Percentiles rank a stretch among this genome's conserved stretches.
These are phyloP conservation scores for Asterionellopsis glacialis DNA, from an alignment of 108 stramenopile species.

Conservation along the genomic window DNA sequence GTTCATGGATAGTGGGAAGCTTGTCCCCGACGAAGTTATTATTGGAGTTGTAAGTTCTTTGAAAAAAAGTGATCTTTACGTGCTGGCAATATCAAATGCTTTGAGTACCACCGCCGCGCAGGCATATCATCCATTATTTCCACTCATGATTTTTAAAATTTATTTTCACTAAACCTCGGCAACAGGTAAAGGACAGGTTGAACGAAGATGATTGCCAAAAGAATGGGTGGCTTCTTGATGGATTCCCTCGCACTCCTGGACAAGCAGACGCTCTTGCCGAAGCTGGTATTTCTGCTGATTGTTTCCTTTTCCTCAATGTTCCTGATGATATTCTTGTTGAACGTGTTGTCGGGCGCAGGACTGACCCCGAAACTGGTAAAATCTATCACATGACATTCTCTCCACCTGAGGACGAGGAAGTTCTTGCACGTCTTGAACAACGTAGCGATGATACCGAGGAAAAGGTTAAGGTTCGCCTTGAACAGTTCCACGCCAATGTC, in stretches of 20 bases:
- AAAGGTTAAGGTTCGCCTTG: slow-evolving; percentile 79
- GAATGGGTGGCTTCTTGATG: slow-evolving; percentile 88
- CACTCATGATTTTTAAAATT: background rate
- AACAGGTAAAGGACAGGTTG: slow-evolving; percentile 67
- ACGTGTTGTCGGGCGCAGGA: slow-evolving; percentile 84
- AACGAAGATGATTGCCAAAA: slow-evolving; percentile 58
- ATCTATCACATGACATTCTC: slow-evolving; percentile 89
- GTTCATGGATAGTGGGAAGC: slow-evolving; percentile 77
- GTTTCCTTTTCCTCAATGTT: slow-evolving; percentile 84
- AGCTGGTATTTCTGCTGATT: slow-evolving; percentile 65
- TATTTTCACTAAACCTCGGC: background rate
- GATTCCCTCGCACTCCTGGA: slow-evolving; percentile 87
- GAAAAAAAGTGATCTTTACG: background rate
- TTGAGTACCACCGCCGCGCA: background rate
- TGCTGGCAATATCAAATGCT: background rate
- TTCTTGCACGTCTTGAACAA: slow-evolving; percentile 60
- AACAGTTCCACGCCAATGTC: slow-evolving; percentile 74
- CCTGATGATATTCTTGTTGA: slow-evolving; percentile 82
- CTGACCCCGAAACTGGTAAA: slow-evolving; percentile 86
- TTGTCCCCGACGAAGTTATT: slow-evolving; percentile 90
- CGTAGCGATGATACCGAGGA: slow-evolving; percentile 90
- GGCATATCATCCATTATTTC: background rate
- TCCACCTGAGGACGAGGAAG: slow-evolving; percentile 69
- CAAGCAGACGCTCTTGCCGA: slow-evolving; percentile 78
- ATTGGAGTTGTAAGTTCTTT: slow-evolving; percentile 58